Percentiles rank a stretch among this genome's conserved stretches.
These are phyloP conservation scores for Syncephalastrum sp. DNA, from an alignment of 371 early-diverging fungal genomes.

Conservation along the genomic window DNA sequence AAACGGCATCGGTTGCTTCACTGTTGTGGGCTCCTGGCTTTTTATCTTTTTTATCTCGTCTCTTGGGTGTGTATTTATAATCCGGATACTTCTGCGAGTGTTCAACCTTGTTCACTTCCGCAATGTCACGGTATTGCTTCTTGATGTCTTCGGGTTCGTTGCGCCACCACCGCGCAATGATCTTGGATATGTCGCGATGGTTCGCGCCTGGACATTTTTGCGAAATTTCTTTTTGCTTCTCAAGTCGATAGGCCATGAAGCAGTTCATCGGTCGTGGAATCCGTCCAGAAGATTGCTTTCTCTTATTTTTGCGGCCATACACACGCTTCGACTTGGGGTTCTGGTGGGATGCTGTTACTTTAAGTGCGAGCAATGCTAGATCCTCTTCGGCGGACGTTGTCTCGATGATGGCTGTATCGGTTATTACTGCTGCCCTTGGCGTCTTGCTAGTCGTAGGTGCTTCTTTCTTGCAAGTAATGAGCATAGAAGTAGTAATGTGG, in stretches of 20 bases:
- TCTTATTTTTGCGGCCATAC: neutral
- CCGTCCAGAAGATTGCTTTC: slow-evolving; percentile 2
- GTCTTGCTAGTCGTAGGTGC: no score
- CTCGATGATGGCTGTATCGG: no score
- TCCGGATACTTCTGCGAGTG: slow-evolving; percentile 33
- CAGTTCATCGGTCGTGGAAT: slow-evolving; percentile 55
- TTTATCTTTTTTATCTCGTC: no score
- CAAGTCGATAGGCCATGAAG: slow-evolving; percentile 68
- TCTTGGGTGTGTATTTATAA: slow-evolving; percentile 16
- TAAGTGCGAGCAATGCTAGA: no score
- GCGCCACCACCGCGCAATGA: slow-evolving; percentile 71
- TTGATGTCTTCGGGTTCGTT: slow-evolving; percentile 53
- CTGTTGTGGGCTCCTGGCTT: no score
- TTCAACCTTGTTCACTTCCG: slow-evolving; percentile 51
- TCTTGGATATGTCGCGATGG: slow-evolving; percentile 65
- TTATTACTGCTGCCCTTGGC: no score
- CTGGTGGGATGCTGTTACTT: no score
- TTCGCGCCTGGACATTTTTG: slow-evolving; percentile 53
- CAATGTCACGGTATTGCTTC: slow-evolving; percentile 54
- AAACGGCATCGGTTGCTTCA: no score
- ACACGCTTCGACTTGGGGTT: no score
- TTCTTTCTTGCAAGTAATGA: no score
- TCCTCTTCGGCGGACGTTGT: no score
- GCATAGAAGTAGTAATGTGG: no score
- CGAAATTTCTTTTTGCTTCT: slow-evolving; percentile 63